Base-by-base conservation (phyloP, 176 grass and related monocot genomes). In the Bonia amplexicaulis region DNA sequence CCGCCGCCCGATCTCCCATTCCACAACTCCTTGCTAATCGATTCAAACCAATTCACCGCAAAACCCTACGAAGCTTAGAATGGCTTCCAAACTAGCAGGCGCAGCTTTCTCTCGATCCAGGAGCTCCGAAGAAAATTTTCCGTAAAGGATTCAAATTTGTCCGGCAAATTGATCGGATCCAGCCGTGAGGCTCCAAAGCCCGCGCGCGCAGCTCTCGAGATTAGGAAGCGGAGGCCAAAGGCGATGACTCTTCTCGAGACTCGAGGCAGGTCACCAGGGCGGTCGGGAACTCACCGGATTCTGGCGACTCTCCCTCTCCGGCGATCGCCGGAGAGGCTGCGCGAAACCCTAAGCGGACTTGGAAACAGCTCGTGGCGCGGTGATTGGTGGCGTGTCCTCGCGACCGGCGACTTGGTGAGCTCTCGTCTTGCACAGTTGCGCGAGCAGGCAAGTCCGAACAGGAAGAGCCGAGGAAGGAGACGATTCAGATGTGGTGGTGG, bases 1-100 rank as follows among this genome's bases (percentile, higher is more conserved):
- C 71, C 44, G 31, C 31, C 31, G 31, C 39, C 19, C 48, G 82
- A 73, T 85, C 87, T 85, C 85, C 89, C 87, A 90, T 90, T 37
- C 82, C 53, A 87, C 58, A 84, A 15, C 63, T 22, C 9, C 64
- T 17, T 2, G 73, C 74, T 49, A 29, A 68, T 81, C 71, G 14
- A 51, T 41, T 61, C 14, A n/a, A 49, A 60, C 75, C 51, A 45
- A 52, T 61, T 83, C 73, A 15, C 20, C 1, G 20, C 49, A 2
- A 42, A 66, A 45, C 35, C 5, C n/a, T 31, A 11, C 4, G 14
- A 20, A 29, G 46, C 41, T 14, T 73, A 44, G 0, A 53, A 73
- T 46, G 26, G 25, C 63, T 33, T 23, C 42, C 26, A 48, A 82
- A 26, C 19, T 69, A 40, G 49, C 27, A 33, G 8, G 35, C n/a